A percentile compares a stretch with the other conserved stretches of the same genome.
Conservation (phyloP, 129 eudicot species). For the Lonicera japonica region DNA sequence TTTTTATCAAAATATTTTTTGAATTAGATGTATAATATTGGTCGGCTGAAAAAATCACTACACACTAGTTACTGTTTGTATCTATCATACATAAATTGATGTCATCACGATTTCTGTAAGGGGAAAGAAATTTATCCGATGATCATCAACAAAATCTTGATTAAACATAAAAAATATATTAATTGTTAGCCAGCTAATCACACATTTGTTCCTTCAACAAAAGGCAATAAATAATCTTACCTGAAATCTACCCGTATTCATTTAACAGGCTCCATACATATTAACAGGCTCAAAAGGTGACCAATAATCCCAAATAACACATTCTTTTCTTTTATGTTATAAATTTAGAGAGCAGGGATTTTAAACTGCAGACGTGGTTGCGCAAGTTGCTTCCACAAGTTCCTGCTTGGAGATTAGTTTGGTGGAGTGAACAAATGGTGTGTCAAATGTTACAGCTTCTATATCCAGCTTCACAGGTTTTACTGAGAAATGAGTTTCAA, state of each 20-base stretch:
- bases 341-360: neutral
- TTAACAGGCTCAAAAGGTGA: neutral
- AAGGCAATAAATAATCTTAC: too few species aligned
- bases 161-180: too few species aligned
- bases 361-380: neutral
- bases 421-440: neutral
- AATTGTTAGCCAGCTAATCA: too few species aligned
- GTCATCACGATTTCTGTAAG: neutral
- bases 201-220: too few species aligned
- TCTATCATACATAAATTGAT: neutral
- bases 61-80: neutral
- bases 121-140: too few species aligned
- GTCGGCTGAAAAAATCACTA: too few species aligned
- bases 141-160: too few species aligned
- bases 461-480: neutral
- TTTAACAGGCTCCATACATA: too few species aligned
- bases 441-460: neutral
- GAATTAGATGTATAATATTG: neutral
- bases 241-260: neutral
- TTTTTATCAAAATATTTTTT: too few species aligned
- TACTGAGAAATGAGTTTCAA: neutral
- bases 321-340: neutral
- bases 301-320: neutral
- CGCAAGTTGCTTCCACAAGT: neutral
- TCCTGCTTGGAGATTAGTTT: neutral